Conservation (phyloP, 192 early-diverging fungal species). For the Chytriomyces hyalinus region DNA sequence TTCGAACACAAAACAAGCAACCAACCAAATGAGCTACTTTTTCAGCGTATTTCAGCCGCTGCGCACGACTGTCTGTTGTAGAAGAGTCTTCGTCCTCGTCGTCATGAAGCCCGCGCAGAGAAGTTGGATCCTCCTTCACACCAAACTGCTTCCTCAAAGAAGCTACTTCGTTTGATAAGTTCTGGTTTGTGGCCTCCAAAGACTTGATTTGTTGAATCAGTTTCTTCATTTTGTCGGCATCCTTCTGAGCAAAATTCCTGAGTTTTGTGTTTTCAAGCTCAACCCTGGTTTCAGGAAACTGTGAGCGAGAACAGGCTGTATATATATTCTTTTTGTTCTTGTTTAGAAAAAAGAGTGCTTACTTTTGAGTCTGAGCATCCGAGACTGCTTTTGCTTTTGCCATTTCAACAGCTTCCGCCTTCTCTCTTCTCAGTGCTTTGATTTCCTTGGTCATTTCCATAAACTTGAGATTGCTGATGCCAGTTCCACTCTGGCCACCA, state of each 20-base stretch:
- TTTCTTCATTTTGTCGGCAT: constrained; percentile 35
- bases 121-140: constrained; percentile 7
- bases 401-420: constrained; percentile 22
- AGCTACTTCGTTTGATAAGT: constrained; percentile 31
- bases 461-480: constrained; percentile 39
- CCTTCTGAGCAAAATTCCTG: constrained; percentile 33
- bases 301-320: background rate
- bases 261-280: constrained; percentile 51
- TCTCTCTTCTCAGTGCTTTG: constrained; percentile 46
- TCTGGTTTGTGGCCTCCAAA: constrained; percentile 36
- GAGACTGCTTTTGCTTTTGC: constrained; percentile 22
- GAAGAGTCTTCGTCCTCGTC: background rate
- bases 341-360: background rate
- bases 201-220: constrained; percentile 19
- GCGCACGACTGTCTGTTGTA: background rate
- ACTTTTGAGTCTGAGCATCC: constrained; percentile 24
- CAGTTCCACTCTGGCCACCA: constrained; percentile 3
- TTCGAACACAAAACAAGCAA: background rate
- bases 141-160: constrained; percentile 20
- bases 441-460: constrained; percentile 45
- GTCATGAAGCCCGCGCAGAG: background rate
- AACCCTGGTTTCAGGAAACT: constrained; percentile 32
- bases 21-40: constrained; percentile 19
- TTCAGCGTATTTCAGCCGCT: constrained; percentile 8
- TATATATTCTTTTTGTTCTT: background rate